Percentiles rank a stretch among this genome's conserved stretches.
These are phyloP conservation scores for Melampsora americana DNA, from an alignment of 1,284 basidiomycete genomes.

Conservation along the genomic window DNA sequence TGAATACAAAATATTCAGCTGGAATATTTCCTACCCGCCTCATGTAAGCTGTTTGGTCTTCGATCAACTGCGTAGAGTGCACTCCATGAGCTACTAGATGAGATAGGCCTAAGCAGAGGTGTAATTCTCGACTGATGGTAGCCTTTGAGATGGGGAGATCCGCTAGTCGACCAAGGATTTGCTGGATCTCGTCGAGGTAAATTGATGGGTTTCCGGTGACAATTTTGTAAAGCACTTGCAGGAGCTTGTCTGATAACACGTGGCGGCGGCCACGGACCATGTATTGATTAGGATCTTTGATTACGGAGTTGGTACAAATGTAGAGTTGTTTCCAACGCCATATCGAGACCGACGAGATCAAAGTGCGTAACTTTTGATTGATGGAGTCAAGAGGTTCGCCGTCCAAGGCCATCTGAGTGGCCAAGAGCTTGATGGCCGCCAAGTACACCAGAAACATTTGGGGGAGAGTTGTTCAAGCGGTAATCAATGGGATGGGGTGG, in stretches of 20 bases:
- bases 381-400: background rate
- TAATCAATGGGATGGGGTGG: no score
- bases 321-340: background rate
- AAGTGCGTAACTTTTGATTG: background rate
- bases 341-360: background rate
- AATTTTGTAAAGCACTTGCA: background rate
- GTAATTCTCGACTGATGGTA: background rate
- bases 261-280: background rate
- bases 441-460: background rate
- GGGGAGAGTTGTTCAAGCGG: no score
- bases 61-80: background rate
- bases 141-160: background rate
- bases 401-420: background rate
- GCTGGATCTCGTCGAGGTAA: background rate
- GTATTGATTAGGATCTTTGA: background rate
- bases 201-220: background rate
- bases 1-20: background rate
- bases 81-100: background rate
- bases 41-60: background rate
- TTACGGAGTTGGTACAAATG: background rate
- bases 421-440: background rate
- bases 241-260: background rate
- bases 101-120: background rate
- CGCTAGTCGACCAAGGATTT: background rate
- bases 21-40: background rate